Conservation (phyloP, 225 moss, liverwort and hornwort genomes). For the Lunularia cruciata region DNA sequence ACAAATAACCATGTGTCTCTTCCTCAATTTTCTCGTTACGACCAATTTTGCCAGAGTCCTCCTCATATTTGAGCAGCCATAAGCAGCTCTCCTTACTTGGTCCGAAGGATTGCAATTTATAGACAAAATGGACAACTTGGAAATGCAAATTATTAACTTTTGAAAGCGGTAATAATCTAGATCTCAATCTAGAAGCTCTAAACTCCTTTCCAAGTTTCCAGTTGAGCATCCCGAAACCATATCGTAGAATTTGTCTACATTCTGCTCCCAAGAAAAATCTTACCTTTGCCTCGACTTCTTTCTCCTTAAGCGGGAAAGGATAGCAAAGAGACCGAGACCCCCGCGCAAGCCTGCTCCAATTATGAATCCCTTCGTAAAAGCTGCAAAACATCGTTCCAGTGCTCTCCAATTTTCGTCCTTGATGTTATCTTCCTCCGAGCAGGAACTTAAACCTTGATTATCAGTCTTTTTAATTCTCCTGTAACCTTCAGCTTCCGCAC, state of each 20-base stretch:
- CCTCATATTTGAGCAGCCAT: no score
- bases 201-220: no score
- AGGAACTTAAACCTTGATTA: conserved; percentile 48
- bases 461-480: conserved; percentile 34
- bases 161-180: no score
- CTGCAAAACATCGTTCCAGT: conserved; percentile 79
- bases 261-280: neutral
- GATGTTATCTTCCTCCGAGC: conserved; percentile 52
- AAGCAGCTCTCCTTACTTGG: no score
- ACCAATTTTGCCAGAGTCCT: no score
- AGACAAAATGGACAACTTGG: no score
- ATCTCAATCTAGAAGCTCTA: no score
- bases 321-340: conserved; percentile 65
- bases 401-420: conserved; percentile 52
- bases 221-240: no score
- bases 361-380: conserved; percentile 76
- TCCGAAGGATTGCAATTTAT: no score
- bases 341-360: conserved; percentile 92
- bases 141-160: no score
- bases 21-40: no score
- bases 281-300: conserved; percentile 67
- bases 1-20: no score
- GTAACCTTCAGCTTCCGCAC: neutral
- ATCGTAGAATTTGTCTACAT: neutral
- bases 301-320: conserved; percentile 62